Conservation (phyloP, 2,329 filamentous ascomycete genomes). For the Graphilbum ipis-grandicollis region DNA sequence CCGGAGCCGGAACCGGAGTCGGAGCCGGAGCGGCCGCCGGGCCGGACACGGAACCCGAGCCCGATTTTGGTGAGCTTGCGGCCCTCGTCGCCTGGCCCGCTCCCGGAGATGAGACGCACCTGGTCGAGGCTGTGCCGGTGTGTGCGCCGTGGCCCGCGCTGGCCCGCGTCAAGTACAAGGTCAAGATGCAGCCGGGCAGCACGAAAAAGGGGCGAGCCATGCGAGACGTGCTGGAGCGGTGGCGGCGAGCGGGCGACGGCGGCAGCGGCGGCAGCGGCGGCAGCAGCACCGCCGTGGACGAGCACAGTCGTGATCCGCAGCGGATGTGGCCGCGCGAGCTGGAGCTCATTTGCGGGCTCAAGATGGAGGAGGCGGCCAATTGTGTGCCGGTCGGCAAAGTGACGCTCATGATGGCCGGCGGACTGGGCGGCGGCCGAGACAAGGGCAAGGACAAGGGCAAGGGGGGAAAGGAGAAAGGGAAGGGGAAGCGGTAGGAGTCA, state of each 20-base stretch:
- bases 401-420: conserved; percentile 55
- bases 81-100: conserved; percentile 61
- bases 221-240: conserved; percentile 71
- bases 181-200: conserved; percentile 78
- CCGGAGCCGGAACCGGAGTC: conserved; percentile 35
- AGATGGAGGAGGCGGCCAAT: conserved; percentile 67
- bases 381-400: conserved; percentile 66
- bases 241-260: conserved; percentile 43
- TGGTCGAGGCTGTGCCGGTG: conserved; percentile 47
- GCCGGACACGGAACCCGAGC: conserved; percentile 40
- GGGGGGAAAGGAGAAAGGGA: background rate
- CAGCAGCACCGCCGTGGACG: conserved; percentile 26
- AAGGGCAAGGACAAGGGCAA: background rate
- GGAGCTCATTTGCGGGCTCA: conserved; percentile 68
- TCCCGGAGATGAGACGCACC: conserved; percentile 70
- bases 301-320: conserved; percentile 45
- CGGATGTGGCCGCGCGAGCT: conserved; percentile 71
- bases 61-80: conserved; percentile 46
- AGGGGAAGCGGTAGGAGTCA: background rate
- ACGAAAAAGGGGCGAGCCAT: conserved; percentile 91
- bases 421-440: background rate
- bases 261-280: conserved; percentile 30
- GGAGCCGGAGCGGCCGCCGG: conserved; percentile 42
- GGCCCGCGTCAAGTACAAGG: conserved; percentile 73
- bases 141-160: conserved; percentile 50